Conservation (phyloP, 257 asterid genomes). For the Capsicum pubescens region DNA sequence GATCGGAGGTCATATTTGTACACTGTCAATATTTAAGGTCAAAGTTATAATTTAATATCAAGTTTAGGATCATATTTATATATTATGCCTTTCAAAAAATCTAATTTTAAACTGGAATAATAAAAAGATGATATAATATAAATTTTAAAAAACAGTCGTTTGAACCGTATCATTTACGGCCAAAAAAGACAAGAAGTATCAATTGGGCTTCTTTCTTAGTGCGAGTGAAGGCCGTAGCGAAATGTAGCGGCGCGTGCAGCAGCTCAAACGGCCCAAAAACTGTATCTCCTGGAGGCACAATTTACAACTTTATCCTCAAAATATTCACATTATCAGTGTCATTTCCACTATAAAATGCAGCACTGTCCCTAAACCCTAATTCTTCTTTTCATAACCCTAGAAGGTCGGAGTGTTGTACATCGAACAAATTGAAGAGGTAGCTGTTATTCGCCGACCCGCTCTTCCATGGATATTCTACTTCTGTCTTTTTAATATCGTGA, state of each 20-base stretch:
- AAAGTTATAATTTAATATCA: no score
- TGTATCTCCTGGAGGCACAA: not conserved
- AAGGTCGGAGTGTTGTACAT: not conserved
- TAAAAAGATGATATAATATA: no score
- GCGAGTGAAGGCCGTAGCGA: not conserved
- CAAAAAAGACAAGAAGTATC: no score
- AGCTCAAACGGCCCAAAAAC: not conserved
- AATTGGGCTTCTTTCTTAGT: not conserved
- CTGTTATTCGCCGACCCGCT: not conserved
- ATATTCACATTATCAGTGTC: not conserved
- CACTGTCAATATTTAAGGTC: no score
- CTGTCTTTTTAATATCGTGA: not conserved
- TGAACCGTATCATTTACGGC: no score
- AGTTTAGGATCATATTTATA: no score
- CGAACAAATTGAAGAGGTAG: conserved; percentile 4
- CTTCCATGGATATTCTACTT: not conserved
- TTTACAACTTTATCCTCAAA: not conserved
- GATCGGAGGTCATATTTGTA: no score
- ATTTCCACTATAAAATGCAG: not conserved
- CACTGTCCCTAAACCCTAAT: not conserved
- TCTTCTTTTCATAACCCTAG: not conserved
- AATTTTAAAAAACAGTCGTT: no score
- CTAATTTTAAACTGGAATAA: no score
- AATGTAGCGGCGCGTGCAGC: not conserved
- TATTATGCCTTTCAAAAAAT: no score